phyloP scores from a whole-genome alignment of 1,284 basidiomycete species.

The Omphalotus olearius region DNA sequence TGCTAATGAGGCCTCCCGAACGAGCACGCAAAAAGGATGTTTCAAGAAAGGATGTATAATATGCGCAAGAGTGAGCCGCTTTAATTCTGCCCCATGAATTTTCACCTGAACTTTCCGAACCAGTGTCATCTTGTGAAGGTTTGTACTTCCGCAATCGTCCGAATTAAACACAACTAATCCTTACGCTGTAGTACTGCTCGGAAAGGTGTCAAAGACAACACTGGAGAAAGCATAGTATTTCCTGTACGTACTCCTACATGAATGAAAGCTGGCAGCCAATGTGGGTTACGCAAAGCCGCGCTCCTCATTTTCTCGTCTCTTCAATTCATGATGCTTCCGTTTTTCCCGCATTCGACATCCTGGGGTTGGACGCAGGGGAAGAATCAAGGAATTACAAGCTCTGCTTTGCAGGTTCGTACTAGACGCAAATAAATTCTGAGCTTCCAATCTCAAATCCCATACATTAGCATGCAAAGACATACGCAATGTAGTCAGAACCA shows the following conservation, averaged over 20 bases:
- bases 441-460: background rate
- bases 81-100: too few species aligned
- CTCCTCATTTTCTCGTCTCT: constrained; percentile 10
- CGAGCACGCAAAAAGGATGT: constrained; percentile 6
- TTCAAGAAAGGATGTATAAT: constrained; percentile 8
- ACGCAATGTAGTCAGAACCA: constrained; percentile 23
- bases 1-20: constrained; percentile 11
- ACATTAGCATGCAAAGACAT: constrained; percentile 19
- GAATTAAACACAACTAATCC: background rate
- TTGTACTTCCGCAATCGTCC: background rate
- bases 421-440: background rate
- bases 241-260: constrained; percentile 15
- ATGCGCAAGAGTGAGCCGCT: constrained; percentile 13
- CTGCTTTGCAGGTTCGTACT: constrained; percentile 14
- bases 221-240: constrained; percentile 15
- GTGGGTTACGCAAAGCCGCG: constrained; percentile 15
- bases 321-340: constrained; percentile 1
- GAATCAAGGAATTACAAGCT: constrained; percentile 12
- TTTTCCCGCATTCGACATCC: constrained; percentile 14
- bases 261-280: constrained; percentile 16
- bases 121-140: constrained; percentile 17
- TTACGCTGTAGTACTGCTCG: constrained; percentile 14
- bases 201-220: constrained; percentile 16
- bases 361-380: constrained; percentile 14
- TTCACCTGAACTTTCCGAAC: too few species aligned